Evolutionary conservation across 805 yeast genomes (phyloP), one percentile per base, ranked within the genome.

Genomic region (Hanseniaspora taiwanica): DNA sequence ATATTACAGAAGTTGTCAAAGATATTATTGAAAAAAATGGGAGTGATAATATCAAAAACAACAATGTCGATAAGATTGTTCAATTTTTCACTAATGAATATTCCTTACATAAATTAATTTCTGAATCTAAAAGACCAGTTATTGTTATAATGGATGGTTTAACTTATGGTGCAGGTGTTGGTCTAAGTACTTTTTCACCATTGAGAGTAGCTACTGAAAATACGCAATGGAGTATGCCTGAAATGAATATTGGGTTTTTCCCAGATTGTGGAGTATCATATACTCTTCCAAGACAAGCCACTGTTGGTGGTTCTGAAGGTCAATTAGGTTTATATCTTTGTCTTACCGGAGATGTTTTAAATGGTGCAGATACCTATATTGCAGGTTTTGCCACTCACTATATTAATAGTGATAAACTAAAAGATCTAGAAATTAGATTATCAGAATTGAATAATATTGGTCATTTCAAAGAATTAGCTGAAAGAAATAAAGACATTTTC

Each of bases 101-200:
- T 64, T 74, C 78, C 45, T 64, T 91, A 53, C 78, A 91, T 65
- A 81, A 78, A 53, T 63, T 79, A 38, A 66, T 40, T 12, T 16
- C 21, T 17, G 10, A 36, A 8, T 9, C 38, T 51, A 65, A 77
- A 43, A 89, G 86, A 64, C 97, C 97, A 1, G 70, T 82, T 44
- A 78, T 91, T n/a, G 68, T 94, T 0, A 53, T 85, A 29, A 78
- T 81, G 76, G 79, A 91, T 55, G 96, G 97, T 18, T 83, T 89
- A 51, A 84, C 89, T 21, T 85, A 91, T 94, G 98, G 97, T 41
- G 97, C 97, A 39, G 97, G 97, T 50, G 94, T 86, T 35, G 97
- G 98, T 4, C 64, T 91, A 35, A 70, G 89, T 1, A 80, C 84
- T 33, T 97, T 91, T 61, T 79, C 84, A 10, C 89, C 96, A 3